Evolutionary conservation across 1,284 basidiomycete species (phyloP), one percentile per base, ranked within the genome.

Genomic region (Puccinia novopanici): DNA sequence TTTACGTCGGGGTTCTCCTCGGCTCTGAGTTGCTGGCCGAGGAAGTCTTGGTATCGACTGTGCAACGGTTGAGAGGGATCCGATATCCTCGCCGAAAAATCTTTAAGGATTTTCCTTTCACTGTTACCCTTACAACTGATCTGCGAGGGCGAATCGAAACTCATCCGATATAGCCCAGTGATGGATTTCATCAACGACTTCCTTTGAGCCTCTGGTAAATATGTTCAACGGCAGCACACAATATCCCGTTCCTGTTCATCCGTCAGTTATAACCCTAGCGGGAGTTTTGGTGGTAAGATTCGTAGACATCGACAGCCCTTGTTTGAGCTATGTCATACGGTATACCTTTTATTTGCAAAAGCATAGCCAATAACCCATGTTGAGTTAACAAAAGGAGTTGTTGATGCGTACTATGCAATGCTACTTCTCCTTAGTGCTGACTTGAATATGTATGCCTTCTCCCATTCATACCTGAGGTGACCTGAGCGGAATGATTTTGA

Each of bases 381-480:
- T n/a, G 1, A 24, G 24, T 19, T 48, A 67, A 67, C 42, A 67
- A 67, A 67, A 67, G 40, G 63, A 67, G 42, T 34, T 67, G 63
- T 67, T 67, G n/a, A 15, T 67, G 40, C 40, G 63, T 27, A 48
- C 40, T 67, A 67, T 67, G 63, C 63, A 67, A 67, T 45, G 10
- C n/a, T 27, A 67, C 48, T 45, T 67, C 22, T 24, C 40, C 63
- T 67, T 30, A 67, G 63, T 67, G 42, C 40, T 45, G 63, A 67
- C 63, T 67, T 67, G 15, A 27, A 67, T n/a, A n/a, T n/a, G n/a
- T 67, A 67, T 67, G 40, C 17, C 19, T 15, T 27, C 48, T 67
- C 63, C 63, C 63, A 67, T 48, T 67, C 40, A 67, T 67, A 42
- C 42, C 42, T 40, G 63, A 67, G 63, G 42, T 17, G 37, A 48